These are phyloP conservation scores for Plasmodium adleri DNA, from an alignment of 169 alveolate genomes.

Conservation along the genomic window DNA sequence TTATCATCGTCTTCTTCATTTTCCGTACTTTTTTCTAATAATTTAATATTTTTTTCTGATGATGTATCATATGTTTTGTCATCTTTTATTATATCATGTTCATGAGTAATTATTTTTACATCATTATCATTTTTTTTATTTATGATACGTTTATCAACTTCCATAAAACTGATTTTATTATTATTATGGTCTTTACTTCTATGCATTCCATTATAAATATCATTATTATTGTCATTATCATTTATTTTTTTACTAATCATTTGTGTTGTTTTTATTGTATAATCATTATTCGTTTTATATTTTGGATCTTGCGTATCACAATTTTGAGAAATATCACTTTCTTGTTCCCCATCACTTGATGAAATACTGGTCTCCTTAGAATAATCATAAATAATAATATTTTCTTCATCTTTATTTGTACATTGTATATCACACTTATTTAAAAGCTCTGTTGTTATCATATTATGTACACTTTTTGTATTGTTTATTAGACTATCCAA, in stretches of 20 bases:
- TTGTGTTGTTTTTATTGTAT: background rate
- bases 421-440: slow-evolving; percentile 46
- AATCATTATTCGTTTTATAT: background rate
- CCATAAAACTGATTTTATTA: background rate
- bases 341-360: too few species aligned
- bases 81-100: background rate
- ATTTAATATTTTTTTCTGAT: background rate
- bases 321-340: too few species aligned
- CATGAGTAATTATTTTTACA: background rate
- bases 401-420: slow-evolving; percentile 16
- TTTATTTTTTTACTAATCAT: too few species aligned
- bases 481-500: slow-evolving; percentile 21
- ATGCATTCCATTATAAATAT: background rate
- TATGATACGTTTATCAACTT: background rate
- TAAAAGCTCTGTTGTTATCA: slow-evolving; percentile 5
- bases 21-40: slow-evolving; percentile 12
- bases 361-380: too few species aligned
- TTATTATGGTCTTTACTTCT: background rate
- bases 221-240: too few species aligned
- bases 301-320: too few species aligned
- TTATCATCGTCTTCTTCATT: slow-evolving; percentile 56
- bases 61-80: background rate
- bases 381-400: background rate
- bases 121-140: background rate
- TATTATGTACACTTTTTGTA: background rate